phyloP scores from a whole-genome alignment of 768 basidiomycete genomes.

The Lentinus brumalis region DNA sequence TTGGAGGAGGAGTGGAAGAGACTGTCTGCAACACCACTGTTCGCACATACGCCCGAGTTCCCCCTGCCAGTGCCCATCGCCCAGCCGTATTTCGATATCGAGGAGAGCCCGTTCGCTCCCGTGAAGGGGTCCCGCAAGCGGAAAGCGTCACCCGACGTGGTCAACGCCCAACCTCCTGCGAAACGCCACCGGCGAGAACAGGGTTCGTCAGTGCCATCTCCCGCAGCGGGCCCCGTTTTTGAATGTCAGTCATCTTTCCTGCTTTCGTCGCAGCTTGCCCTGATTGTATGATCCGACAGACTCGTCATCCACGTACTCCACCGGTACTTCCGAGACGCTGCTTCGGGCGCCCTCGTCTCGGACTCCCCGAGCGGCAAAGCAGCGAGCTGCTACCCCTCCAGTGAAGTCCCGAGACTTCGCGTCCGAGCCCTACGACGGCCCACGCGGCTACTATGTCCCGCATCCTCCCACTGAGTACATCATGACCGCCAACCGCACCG shows the following conservation, averaged over 20 bases:
- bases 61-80: background rate
- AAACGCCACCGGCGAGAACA: conserved; percentile 6
- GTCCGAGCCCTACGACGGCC: conserved; percentile 21
- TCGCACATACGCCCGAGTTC: background rate
- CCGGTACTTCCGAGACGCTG: background rate
- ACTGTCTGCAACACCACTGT: background rate
- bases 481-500: conserved; percentile 8
- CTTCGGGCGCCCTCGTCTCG: background rate
- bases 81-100: background rate
- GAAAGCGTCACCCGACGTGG: background rate
- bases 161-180: background rate
- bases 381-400: background rate
- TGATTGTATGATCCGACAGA: conserved; percentile 2
- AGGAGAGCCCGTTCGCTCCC: background rate
- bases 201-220: background rate
- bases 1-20: background rate
- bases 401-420: conserved; percentile 30
- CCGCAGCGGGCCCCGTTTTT: background rate
- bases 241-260: background rate
- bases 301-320: conserved; percentile 1
- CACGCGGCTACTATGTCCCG: conserved; percentile 23
- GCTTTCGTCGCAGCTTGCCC: background rate
- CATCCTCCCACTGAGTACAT: conserved; percentile 24
- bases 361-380: background rate
- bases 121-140: conserved; percentile 1